Conservation (phyloP, 2,329 filamentous ascomycete genomes). For the Fusarium sp. region DNA sequence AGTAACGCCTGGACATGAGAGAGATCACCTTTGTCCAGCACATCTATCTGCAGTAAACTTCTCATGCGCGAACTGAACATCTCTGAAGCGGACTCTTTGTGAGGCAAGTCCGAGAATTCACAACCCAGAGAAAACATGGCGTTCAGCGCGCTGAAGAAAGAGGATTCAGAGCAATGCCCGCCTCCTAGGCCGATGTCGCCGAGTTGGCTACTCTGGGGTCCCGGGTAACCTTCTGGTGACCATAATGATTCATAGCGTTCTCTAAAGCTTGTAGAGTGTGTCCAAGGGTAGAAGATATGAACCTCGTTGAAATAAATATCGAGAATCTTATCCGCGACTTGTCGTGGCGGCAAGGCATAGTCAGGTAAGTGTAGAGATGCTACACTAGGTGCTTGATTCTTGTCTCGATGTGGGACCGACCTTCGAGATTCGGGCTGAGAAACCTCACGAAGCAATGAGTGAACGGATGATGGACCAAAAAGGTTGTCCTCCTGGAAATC, state of each 20-base stretch:
- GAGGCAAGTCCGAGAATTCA: not conserved
- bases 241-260: not conserved
- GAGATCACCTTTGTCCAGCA: not conserved
- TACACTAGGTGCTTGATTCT: not conserved
- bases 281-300: slow-evolving; percentile 12
- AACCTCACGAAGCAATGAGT: slow-evolving; percentile 14
- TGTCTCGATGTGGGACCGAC: not conserved
- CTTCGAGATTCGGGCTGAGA: not conserved
- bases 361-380: not conserved
- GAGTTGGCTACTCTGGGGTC: rapidly evolving
- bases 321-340: not conserved
- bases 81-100: not conserved
- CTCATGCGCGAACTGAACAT: slow-evolving; percentile 2
- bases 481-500: not conserved
- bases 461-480: slow-evolving; percentile 2
- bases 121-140: slow-evolving; percentile 6
- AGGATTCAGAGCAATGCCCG: not conserved
- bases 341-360: not conserved
- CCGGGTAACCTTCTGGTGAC: not conserved
- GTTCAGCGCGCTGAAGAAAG: slow-evolving; percentile 6
- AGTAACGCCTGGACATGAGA: not conserved
- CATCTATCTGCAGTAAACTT: not conserved
- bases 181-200: slow-evolving; percentile 1
- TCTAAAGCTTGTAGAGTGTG: not conserved
- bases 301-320: not conserved